phyloP scores from a whole-genome alignment of 495 filamentous ascomycete species.

The Apodospora peruviana region DNA sequence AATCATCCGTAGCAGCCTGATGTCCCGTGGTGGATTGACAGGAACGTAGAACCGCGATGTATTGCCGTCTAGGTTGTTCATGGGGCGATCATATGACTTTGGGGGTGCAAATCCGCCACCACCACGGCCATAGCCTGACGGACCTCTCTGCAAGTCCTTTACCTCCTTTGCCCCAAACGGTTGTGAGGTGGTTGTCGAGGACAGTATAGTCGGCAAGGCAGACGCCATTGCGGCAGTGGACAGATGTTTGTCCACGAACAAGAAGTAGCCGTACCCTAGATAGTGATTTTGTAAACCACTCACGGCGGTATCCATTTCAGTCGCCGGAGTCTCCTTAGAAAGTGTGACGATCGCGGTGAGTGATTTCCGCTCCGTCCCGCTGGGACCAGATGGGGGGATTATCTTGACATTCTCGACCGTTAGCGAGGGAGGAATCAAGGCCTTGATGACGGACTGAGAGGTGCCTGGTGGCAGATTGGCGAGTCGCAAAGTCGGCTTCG shows the following conservation, averaged over 20 bases:
- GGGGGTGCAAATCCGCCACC: conserved; percentile 70
- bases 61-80: conserved; percentile 40
- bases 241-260: conserved; percentile 74
- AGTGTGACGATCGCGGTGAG: conserved; percentile 79
- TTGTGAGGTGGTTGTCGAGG: conserved; percentile 51
- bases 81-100: conserved; percentile 50
- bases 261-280: conserved; percentile 79
- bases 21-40: conserved; percentile 69
- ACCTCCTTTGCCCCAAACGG: conserved; percentile 83
- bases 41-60: conserved; percentile 59
- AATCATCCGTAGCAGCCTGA: conserved; percentile 75
- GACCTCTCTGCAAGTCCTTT: conserved; percentile 38
- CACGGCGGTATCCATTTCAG: conserved; percentile 78
- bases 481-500: conserved; percentile 85
- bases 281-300: conserved; percentile 78
- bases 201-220: conserved; percentile 44
- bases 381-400: conserved; percentile 39
- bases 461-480: conserved; percentile 55
- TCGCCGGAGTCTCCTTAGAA: conserved; percentile 74
- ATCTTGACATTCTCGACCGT: conserved; percentile 75
- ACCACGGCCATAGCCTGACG: conserved; percentile 55
- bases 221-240: conserved; percentile 71
- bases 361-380: conserved; percentile 65
- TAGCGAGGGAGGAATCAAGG: conserved; percentile 61
- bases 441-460: conserved; percentile 68